Base-by-base conservation (phyloP, 2,329 filamentous ascomycete genomes). In the Pochonia chlamydosporia region DNA sequence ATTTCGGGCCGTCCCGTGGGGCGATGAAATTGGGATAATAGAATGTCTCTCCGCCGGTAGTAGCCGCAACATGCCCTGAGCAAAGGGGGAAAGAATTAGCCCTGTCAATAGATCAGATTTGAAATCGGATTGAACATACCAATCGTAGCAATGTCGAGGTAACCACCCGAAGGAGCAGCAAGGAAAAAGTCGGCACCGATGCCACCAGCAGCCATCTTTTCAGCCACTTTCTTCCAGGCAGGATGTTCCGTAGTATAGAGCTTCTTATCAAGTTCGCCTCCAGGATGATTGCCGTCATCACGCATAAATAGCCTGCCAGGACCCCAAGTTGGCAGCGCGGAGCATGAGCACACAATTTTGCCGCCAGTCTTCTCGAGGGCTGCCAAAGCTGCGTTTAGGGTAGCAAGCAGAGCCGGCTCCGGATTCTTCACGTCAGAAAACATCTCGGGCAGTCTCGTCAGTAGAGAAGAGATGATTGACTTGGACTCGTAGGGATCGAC, bases 11-110 rank as follows among this genome's bases (percentile, higher is more conserved):
- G 65, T 99, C 93, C 31, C 93, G 82, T 7, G 87, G 87, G 7
- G 86, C 82, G 49, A 96, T 84, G 71, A 96, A 99, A 65, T 97
- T 99, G 40, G 93, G 91, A 63, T 95, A 99, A 69, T 95, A 96
- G 68, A 91, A 99, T 0, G 85, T 88, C 65, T 99, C 93, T 53
- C 93, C 93, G 49, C 93, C 93, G n/a, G 89, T 95, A 25, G 87
- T 84, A 36, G 89, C 83, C 26, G 93, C 81, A 20, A 96, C 80
- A 65, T 96, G 87, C 36, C 91, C 88, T 84, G 46, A 18, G 21
- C 23, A 23, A 14, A 26, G 48, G 48, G 46, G 10, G 5, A 43
- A 33, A 14, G 13, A 25, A 26, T 50, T 47, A 47, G 41, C 16
- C 21, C 14, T 8, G 13, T 41, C 48, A 37, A 7, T 21, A 14